A percentile compares a stretch with the other conserved stretches of the same genome.
phyloP scores from a whole-genome alignment of 768 basidiomycete species.

The Mycena alexandri region DNA sequence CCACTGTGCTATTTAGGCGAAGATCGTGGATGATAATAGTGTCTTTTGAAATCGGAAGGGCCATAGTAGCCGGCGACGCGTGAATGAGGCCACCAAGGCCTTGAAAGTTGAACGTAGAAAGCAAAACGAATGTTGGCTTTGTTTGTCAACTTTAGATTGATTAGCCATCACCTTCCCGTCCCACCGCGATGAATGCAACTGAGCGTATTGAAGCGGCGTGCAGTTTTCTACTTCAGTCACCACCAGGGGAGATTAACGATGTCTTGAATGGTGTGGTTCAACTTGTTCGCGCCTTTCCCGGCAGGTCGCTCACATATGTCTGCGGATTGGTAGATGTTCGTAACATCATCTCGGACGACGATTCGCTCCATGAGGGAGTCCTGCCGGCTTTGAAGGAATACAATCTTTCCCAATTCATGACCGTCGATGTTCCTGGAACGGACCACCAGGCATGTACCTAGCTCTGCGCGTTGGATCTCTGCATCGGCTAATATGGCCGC shows the following conservation, averaged over 20 bases:
- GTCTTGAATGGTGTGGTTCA: slow-evolving; percentile 81
- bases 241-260: slow-evolving; percentile 97
- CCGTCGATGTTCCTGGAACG: slow-evolving; percentile 84
- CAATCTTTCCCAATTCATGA: slow-evolving; percentile 89
- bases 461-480: neutral
- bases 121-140: neutral
- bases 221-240: slow-evolving; percentile 87
- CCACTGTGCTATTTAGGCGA: slow-evolving; percentile 38
- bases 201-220: slow-evolving; percentile 82
- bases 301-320: slow-evolving; percentile 27
- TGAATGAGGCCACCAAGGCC: too few species aligned
- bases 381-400: slow-evolving; percentile 85
- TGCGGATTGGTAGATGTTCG: slow-evolving; percentile 77
- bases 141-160: neutral
- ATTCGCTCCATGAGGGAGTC: slow-evolving; percentile 81
- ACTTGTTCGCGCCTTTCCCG: slow-evolving; percentile 14
- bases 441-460: slow-evolving; percentile 75
- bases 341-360: slow-evolving; percentile 89
- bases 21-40: slow-evolving; percentile 18
- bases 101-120: neutral
- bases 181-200: slow-evolving; percentile 64
- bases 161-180: slow-evolving; percentile 10
- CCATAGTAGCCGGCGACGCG: neutral
- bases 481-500: slow-evolving; percentile 36
- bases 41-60: slow-evolving; percentile 7